These are phyloP conservation scores for Collariella sp. DNA, from an alignment of 495 filamentous ascomycete species.

Conservation along the genomic window DNA sequence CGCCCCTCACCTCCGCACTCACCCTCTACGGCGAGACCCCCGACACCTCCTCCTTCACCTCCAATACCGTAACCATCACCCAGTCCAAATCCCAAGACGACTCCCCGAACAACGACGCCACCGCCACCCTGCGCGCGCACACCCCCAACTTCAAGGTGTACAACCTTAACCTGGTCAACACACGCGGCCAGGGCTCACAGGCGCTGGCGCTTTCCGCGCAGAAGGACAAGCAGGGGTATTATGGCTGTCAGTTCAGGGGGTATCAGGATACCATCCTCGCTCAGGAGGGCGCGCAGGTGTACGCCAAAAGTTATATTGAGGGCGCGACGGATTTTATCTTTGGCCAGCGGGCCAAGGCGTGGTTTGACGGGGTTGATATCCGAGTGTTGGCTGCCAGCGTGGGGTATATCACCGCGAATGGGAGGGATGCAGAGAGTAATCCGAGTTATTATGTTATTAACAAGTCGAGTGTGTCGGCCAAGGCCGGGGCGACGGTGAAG, in stretches of 20 bases:
- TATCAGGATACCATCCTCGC: slow-evolving; percentile 57
- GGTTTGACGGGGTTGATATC: slow-evolving; percentile 54
- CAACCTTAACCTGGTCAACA: slow-evolving; percentile 56
- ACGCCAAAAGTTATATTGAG: slow-evolving; percentile 45
- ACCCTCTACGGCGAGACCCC: slow-evolving; percentile 54
- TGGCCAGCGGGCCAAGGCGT: slow-evolving; percentile 50
- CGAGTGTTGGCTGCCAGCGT: slow-evolving; percentile 38
- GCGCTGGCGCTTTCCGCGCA: slow-evolving; percentile 52
- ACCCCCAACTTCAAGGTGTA: slow-evolving; percentile 47
- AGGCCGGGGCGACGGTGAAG: slow-evolving; percentile 37
- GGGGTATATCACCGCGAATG: slow-evolving; percentile 48
- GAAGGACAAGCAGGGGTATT: slow-evolving; percentile 49
- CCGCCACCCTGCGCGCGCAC: slow-evolving; percentile 49
- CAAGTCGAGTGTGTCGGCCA: slow-evolving; percentile 42
- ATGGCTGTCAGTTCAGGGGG: slow-evolving; percentile 48
- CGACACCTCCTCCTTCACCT: slow-evolving; percentile 45
- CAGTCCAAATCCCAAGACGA: slow-evolving; percentile 37
- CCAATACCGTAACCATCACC: slow-evolving; percentile 54
- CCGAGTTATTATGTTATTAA: slow-evolving; percentile 56
- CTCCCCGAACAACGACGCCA: slow-evolving; percentile 37
- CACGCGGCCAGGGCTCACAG: slow-evolving; percentile 45
- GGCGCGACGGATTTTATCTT: slow-evolving; percentile 63
- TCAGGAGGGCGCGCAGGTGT: slow-evolving; percentile 51
- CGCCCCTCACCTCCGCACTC: slow-evolving; percentile 40
- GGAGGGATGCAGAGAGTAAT: slow-evolving; percentile 43